These are phyloP conservation scores for Erythrophleum ivorense DNA, from an alignment of 331 rosid species.

Conservation along the genomic window DNA sequence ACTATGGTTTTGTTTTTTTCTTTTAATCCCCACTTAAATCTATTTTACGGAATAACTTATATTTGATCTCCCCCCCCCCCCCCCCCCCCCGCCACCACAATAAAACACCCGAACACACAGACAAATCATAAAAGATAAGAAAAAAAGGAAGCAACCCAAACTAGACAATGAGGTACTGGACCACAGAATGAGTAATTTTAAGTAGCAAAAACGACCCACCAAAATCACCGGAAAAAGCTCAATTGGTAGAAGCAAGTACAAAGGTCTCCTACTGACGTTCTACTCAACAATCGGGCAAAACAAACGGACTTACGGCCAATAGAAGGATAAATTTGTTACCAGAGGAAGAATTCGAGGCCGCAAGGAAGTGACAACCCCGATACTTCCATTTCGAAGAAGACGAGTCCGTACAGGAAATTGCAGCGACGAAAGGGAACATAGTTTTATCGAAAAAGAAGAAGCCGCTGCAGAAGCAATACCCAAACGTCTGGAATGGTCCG, in stretches of 20 bases:
- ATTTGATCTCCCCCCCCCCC: too few species aligned
- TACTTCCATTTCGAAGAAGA: slow-evolving; percentile 42
- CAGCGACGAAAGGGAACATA: slow-evolving; percentile 47
- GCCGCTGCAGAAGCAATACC: background rate
- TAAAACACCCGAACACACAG: too few species aligned
- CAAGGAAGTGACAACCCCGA: slow-evolving; percentile 38
- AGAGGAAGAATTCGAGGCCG: slow-evolving; percentile 50
- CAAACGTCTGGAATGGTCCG: slow-evolving; percentile 34
- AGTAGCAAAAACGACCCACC: background rate
- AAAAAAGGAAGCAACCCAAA: background rate
- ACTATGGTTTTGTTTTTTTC: slow-evolving; percentile 46
- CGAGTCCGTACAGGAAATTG: slow-evolving; percentile 49
- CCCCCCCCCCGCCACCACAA: too few species aligned
- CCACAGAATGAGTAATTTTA: background rate
- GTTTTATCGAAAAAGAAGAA: slow-evolving; percentile 27
- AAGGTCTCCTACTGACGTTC: background rate
- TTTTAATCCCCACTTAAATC: too few species aligned
- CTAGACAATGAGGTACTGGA: background rate
- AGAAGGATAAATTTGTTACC: slow-evolving; percentile 39
- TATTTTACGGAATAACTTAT: background rate
- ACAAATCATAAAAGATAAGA: background rate
- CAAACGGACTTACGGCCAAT: background rate
- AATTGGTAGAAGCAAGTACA: background rate
- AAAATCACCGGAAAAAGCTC: background rate
- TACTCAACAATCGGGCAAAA: background rate